Base-by-base conservation (phyloP, 2,329 filamentous ascomycete species). In the Pseudocercospora macadamiae region DNA sequence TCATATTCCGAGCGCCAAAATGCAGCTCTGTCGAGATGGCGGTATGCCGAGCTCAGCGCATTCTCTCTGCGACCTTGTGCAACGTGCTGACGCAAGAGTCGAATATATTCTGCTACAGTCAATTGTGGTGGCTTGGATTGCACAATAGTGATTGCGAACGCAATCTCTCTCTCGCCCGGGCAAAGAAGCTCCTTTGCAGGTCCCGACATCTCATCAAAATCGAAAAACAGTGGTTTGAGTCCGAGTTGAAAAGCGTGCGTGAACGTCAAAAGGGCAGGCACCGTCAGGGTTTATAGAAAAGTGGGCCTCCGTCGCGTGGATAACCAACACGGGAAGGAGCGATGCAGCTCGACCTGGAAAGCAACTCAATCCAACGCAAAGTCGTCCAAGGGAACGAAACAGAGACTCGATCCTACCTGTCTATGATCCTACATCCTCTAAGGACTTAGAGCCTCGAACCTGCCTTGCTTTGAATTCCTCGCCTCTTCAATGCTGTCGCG, bases 401-500 rank as follows among this genome's bases (percentile, higher is more conserved):
- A 42, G 37, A 42, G 16, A 25, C 28, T 6, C 28, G 42, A 14
- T 30, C 28, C 47, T 34, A 34, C 16, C 47, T 49, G 2, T 34
- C 14, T 19, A 19, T 21, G 12, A 49, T 49, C 16, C 16, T 49
- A 3, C 25, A 18, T 26, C 28, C 18, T 30, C 47, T 49, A 56
- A 34, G 48, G 53, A 49, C 54, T 60, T 4, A 32, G 21, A 9
- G 47, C 49, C 23, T 37, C 57, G 49, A 49, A 69, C 45, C 69
- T 51, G n/a, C 68, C 68, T 61, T 70, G 66, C 74, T 80, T 79
- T 16, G 76, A 70, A 60, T 82, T 77, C 66, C 85, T 77, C 9
- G 86, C 86, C 44, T 77, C 71, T 66, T 88, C 82, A 21, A 90
- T 75, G 63, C 82, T 84, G 1, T 79, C 76, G 72, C 86, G 86